phyloP scores from a whole-genome alignment of 2,329 filamentous ascomycete genomes.

The Neonectria punicea region DNA sequence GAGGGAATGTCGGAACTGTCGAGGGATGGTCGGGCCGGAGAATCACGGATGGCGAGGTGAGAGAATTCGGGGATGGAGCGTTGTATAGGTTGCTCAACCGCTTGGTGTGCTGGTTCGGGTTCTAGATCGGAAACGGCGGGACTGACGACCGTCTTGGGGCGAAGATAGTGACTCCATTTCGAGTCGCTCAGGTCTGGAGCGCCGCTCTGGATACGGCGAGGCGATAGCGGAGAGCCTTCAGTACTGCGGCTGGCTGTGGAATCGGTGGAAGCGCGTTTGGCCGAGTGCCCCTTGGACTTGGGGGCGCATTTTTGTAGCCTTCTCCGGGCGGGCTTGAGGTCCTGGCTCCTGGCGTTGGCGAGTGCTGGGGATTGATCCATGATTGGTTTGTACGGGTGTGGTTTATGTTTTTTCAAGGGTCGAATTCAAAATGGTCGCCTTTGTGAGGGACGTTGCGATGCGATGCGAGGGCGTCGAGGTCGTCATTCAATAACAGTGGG shows the following conservation, averaged over 20 bases:
- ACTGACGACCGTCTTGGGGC: slow-evolving; percentile 36
- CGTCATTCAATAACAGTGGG: slow-evolving; percentile 20
- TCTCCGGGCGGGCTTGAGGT: slow-evolving; percentile 41
- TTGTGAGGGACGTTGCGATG: slow-evolving; percentile 6
- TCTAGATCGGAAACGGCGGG: slow-evolving; percentile 26
- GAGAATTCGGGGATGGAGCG: slow-evolving; percentile 41
- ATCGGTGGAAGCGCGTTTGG: slow-evolving; percentile 43
- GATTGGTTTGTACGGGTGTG: background rate
- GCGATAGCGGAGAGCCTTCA: slow-evolving; percentile 28
- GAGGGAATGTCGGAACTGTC: slow-evolving; percentile 43
- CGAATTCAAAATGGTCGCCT: slow-evolving; percentile 24
- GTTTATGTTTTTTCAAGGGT: slow-evolving; percentile 11
- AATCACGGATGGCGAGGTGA: slow-evolving; percentile 38
- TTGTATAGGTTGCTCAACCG: slow-evolving; percentile 32
- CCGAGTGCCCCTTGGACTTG: slow-evolving; percentile 39
- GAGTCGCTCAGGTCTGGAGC: slow-evolving; percentile 43
- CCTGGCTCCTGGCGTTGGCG: slow-evolving; percentile 26
- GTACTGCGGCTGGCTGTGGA: slow-evolving; percentile 38
- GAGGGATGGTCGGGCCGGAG: slow-evolving; percentile 35
- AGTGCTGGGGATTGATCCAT: slow-evolving; percentile 10
- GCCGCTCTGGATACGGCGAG: slow-evolving; percentile 33
- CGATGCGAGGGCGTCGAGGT: slow-evolving; percentile 18
- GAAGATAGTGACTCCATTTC: slow-evolving; percentile 44
- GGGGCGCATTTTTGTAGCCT: slow-evolving; percentile 47
- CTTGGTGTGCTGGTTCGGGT: slow-evolving; percentile 29